phyloP scores from a whole-genome alignment of 768 basidiomycete genomes.

The Hygrophoropsis aurantiaca region DNA sequence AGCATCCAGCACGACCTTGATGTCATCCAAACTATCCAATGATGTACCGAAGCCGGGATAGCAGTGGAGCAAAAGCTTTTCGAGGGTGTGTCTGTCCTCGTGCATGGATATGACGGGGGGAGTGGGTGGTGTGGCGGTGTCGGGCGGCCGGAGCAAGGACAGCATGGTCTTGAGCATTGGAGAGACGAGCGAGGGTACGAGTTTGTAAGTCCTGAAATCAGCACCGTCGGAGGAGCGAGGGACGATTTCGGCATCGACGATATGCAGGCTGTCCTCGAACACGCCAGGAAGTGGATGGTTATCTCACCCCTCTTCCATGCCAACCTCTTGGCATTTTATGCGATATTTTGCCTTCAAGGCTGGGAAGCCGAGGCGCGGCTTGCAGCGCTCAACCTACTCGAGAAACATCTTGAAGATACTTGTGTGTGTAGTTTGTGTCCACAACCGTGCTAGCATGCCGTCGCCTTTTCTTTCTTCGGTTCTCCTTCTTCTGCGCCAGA shows the following conservation, averaged over 20 bases:
- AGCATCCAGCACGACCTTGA: constrained; percentile 10
- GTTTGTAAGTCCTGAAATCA: too few species aligned
- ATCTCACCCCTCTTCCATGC: constrained; percentile 5
- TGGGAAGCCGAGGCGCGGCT: constrained; percentile 15
- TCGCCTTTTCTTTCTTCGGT: too few species aligned
- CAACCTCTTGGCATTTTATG: constrained; percentile 24
- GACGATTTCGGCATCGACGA: constrained; percentile 26
- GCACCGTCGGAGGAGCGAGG: too few species aligned
- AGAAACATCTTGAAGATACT: too few species aligned
- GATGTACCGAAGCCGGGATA: too few species aligned
- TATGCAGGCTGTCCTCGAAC: constrained; percentile 17
- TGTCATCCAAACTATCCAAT: constrained; percentile 11
- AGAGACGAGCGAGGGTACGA: constrained; percentile 48
- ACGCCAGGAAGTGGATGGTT: constrained; percentile 14
- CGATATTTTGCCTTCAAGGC: constrained; percentile 22
- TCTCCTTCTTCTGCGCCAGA: too few species aligned
- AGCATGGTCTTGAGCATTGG: constrained; percentile 51
- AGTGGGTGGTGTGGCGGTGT: background rate
- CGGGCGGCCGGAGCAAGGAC: constrained; percentile 35
- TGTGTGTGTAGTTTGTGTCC: too few species aligned
- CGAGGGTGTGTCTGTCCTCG: constrained; percentile 17
- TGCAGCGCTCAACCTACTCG: constrained; percentile 19
- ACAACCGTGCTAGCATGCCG: too few species aligned
- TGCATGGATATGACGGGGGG: constrained; percentile 3
- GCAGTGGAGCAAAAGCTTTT: too few species aligned